phyloP scores from a whole-genome alignment of 108 stramenopile species.

The Nannochloropsis gaditana region DNA sequence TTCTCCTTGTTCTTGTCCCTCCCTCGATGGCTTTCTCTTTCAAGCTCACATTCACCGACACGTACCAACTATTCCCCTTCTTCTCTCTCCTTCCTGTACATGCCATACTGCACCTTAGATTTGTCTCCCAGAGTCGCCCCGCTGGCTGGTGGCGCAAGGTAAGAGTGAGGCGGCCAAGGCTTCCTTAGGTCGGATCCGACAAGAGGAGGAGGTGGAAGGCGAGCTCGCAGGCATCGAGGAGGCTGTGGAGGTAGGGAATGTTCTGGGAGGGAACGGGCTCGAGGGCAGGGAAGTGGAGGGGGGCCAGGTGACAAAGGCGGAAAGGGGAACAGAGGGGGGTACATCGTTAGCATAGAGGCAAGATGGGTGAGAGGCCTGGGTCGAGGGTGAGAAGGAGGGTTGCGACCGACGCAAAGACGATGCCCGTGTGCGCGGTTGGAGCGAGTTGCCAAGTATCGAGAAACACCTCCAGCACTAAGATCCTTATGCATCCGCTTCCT shows the following conservation, averaged over 20 bases:
- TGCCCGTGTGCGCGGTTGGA: too few species aligned
- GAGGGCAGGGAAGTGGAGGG: too few species aligned
- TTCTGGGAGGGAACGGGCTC: background rate
- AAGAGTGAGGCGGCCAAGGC: slow-evolving; percentile 36
- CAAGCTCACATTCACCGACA: background rate
- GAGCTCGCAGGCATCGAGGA: slow-evolving; percentile 35
- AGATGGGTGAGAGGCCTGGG: too few species aligned
- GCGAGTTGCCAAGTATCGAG: too few species aligned
- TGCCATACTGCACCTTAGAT: background rate
- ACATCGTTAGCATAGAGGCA: too few species aligned
- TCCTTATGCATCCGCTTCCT: too few species aligned
- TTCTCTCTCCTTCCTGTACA: background rate
- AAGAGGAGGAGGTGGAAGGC: slow-evolving; percentile 40
- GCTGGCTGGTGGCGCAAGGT: slow-evolving; percentile 46
- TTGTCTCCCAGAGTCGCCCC: slow-evolving; percentile 51
- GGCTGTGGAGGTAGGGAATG: slow-evolving; percentile 26
- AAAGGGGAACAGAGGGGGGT: too few species aligned
- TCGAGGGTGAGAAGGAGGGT: too few species aligned
- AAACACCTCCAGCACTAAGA: too few species aligned
- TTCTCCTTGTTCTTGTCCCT: background rate
- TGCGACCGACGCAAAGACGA: too few species aligned
- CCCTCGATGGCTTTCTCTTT: background rate
- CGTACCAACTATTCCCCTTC: background rate
- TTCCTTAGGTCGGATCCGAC: slow-evolving; percentile 39
- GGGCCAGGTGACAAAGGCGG: too few species aligned